phyloP scores from a whole-genome alignment of 1,284 basidiomycete species.

The Quambalaria eucalypti region DNA sequence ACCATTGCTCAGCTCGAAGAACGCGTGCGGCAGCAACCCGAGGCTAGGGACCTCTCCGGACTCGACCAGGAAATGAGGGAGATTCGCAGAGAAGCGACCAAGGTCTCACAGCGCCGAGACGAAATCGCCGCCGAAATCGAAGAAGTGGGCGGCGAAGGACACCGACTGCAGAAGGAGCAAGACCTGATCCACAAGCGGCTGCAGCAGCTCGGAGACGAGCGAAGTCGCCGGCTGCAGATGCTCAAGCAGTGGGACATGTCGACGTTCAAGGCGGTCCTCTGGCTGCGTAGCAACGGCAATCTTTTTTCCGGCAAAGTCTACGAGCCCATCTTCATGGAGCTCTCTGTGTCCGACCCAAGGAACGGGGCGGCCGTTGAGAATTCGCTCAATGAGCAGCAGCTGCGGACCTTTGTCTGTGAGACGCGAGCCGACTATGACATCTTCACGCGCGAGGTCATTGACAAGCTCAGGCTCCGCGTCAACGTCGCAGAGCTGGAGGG shows the following conservation, averaged over 20 bases:
- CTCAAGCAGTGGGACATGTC: constrained; percentile 54
- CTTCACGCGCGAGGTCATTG: constrained; percentile 55
- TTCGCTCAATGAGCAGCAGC: constrained; percentile 56
- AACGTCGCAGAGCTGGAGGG: constrained; percentile 43
- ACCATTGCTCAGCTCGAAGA: constrained; percentile 14
- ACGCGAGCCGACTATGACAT: constrained; percentile 69
- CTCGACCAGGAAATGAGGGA: not conserved
- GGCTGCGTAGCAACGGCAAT: constrained; percentile 63
- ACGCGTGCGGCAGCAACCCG: not conserved
- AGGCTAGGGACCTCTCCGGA: not conserved
- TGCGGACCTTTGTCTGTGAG: constrained; percentile 70
- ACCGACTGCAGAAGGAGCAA: not conserved
- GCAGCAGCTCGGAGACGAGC: constrained; percentile 19
- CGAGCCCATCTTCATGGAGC: constrained; percentile 66
- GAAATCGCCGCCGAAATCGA: not conserved
- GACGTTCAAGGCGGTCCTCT: constrained; percentile 61
- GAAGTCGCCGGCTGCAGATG: constrained; percentile 25
- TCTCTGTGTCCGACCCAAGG: constrained; percentile 53
- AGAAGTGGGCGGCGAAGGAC: not conserved
- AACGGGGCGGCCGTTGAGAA: constrained; percentile 68
- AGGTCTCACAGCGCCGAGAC: not conserved
- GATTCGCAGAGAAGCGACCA: not conserved
- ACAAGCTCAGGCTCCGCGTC: constrained; percentile 51
- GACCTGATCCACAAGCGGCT: not conserved
- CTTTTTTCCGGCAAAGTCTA: constrained; percentile 72